Conservation (phyloP, 352 stramenopile species). For the Pythium dissimile region DNA sequence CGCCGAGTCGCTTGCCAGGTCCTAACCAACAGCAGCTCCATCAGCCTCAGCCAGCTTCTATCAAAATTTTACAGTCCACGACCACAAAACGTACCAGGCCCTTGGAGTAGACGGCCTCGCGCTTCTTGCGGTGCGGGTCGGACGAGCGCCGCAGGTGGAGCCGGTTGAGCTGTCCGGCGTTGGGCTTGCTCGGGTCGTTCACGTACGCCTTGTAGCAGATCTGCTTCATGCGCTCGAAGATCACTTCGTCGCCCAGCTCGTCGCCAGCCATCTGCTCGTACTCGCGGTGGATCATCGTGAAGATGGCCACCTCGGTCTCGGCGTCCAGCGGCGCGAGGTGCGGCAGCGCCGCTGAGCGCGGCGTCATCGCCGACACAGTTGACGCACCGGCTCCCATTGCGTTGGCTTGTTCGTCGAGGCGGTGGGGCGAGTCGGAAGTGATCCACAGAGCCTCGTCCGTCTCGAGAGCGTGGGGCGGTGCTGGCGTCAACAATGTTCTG, state of each 20-base stretch:
- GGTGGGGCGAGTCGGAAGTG: too few relatives aligned
- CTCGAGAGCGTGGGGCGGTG: too few relatives aligned
- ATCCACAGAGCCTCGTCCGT: too few relatives aligned
- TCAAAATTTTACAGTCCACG: neutral
- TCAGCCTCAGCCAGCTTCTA: neutral
- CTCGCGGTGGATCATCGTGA: slow-evolving; percentile 51
- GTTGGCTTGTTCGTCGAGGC: neutral
- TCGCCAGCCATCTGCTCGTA: slow-evolving; percentile 62
- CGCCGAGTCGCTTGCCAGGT: slow-evolving; percentile 11
- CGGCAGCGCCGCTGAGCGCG: slow-evolving; percentile 14
- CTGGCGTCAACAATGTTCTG: too few relatives aligned
- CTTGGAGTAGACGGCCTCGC: slow-evolving; percentile 69
- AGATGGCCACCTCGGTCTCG: slow-evolving; percentile 40
- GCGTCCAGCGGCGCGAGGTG: slow-evolving; percentile 18
- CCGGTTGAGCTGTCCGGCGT: slow-evolving; percentile 22
- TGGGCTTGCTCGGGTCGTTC: slow-evolving; percentile 29
- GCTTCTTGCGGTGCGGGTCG: slow-evolving; percentile 62
- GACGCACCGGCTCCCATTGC: slow-evolving; percentile 18
- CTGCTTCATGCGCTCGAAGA: slow-evolving; percentile 80
- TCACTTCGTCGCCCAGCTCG: slow-evolving; percentile 54
- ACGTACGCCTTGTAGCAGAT: slow-evolving; percentile 47
- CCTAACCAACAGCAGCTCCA: slow-evolving; percentile 21
- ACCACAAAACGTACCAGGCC: slow-evolving; percentile 38
- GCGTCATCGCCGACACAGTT: slow-evolving; percentile 11
- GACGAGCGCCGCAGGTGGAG: slow-evolving; percentile 47